Percentiles rank a stretch among this genome's conserved stretches.
Conservation (phyloP, 345 rosid genomes). For the Melaleuca quinquenervia region DNA sequence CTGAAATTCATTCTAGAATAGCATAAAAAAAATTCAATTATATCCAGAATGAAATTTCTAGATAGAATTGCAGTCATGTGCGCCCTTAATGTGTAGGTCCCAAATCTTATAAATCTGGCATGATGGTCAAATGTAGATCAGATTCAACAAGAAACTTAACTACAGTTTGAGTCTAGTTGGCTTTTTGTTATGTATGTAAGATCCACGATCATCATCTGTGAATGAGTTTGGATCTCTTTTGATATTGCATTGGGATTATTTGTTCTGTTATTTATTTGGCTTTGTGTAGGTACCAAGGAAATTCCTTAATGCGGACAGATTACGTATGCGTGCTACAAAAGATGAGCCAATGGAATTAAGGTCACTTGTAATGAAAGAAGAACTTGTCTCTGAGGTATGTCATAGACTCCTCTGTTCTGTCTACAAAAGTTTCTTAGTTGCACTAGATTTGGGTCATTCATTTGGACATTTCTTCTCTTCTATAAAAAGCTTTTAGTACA, state of each 20-base stretch:
- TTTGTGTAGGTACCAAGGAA: slow-evolving; percentile 45
- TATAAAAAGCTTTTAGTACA: no score
- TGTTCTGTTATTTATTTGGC: neutral
- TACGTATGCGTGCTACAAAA: slow-evolving; percentile 54
- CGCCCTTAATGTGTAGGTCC: no score
- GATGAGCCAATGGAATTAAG: slow-evolving; percentile 66
- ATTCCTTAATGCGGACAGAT: slow-evolving; percentile 44
- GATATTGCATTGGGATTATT: neutral
- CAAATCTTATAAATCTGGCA: no score
- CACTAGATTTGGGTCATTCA: no score
- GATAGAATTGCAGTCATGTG: no score
- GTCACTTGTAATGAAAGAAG: slow-evolving; percentile 63
- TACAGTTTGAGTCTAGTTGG: neutral
- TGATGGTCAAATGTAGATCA: neutral
- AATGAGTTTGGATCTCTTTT: neutral
- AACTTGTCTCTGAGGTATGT: slow-evolving; percentile 63
- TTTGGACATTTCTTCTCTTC: no score
- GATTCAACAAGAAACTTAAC: neutral
- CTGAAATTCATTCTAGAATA: no score
- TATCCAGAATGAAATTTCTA: no score
- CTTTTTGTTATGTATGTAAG: neutral
- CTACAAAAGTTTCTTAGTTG: neutral
- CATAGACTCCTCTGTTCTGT: neutral
- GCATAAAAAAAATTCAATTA: no score
- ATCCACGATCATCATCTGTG: neutral